Evolutionary conservation across 129 eudicot genomes (phyloP), one percentile per base, ranked within the genome.

Genomic region (Tagetes patula): DNA sequence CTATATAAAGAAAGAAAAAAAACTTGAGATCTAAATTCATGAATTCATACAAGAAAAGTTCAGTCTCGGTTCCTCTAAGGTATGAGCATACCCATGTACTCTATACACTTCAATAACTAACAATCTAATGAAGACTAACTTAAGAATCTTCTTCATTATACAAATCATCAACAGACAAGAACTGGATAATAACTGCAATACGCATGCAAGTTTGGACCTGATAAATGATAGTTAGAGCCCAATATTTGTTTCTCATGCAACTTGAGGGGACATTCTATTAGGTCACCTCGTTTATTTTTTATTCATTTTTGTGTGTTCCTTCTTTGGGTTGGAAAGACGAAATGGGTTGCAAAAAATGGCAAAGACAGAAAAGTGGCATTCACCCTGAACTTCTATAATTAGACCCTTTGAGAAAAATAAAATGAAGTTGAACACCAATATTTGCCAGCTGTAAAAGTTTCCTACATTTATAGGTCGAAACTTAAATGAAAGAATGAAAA

Each of bases 241-340:
- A 31, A 56, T 56, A 56, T 56, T 56, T 56, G 38, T 56, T 53
- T 46, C 5, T 54, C 65, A 55, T 3, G 8, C 56, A 2, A 72
- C 30, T 9, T 56, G 46, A 56, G 53, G 59, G 66, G 9, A 37
- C 9, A 33, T 10, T 11, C 14, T 33, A 33, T 59, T 59, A 72
- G 70, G 70, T 49, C 69, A 33, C n/a, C 47, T 49, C 4, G n/a
- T 43, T 73, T 14, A 14, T 46, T 60, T 73, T 48, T 61, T 11
- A 32, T 61, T 46, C 58, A 60, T 13, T 73, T 46, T 10, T 59
- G 20, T 43, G 46, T n/a, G 60, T 69, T 36, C 61, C 8, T 12
- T 12, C 3, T 42, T 30, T 41, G 13, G 27, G 40, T 72, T 72
- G 56, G 41, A 72, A 58, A 59, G 68, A 72, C 58, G 68, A 43